Conservation (phyloP, 1,284 basidiomycete genomes). For the Ceratobasidium sp. region DNA sequence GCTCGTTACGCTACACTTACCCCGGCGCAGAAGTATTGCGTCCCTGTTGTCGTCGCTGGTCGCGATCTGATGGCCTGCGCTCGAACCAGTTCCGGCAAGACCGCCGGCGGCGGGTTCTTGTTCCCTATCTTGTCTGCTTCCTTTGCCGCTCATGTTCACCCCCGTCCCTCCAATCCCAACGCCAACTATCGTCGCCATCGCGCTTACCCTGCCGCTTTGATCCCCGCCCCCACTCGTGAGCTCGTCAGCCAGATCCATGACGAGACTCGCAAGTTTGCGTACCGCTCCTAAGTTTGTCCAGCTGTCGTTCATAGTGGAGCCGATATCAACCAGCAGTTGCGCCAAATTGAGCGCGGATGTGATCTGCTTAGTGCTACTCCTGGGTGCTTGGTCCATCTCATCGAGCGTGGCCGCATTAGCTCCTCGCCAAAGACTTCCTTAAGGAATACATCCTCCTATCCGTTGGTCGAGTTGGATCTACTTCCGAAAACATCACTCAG, state of each 20-base stretch:
- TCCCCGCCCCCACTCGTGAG: conserved; percentile 97
- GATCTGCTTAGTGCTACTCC: conserved; percentile 98
- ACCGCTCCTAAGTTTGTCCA: conserved; percentile 98
- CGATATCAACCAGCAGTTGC: conserved; percentile 95
- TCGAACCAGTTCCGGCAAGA: conserved; percentile 99
- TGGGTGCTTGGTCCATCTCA: conserved; percentile 97
- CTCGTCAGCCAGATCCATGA: conserved; percentile 99
- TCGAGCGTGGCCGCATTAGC: conserved; percentile 97
- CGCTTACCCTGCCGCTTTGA: conserved; percentile 94
- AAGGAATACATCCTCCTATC: conserved; percentile 99
- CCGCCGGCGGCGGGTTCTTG: conserved; percentile 97
- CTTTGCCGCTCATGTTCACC: conserved; percentile 84
- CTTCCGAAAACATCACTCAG: conserved; percentile 99
- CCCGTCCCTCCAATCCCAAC: conserved; percentile 68
- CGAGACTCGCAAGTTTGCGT: conserved; percentile 98
- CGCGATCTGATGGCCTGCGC: conserved; percentile 99
- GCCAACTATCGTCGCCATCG: conserved; percentile 80
- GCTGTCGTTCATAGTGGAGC: conserved; percentile 99
- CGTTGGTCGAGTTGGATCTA: conserved; percentile 97
- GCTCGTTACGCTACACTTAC: conserved; percentile 96
- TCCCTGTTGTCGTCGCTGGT: conserved; percentile 92
- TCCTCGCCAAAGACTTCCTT: conserved; percentile 95
- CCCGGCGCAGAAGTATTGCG: conserved; percentile 99
- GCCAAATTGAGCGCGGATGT: conserved; percentile 95
- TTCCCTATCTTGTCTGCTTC: conserved; percentile 98